These are phyloP conservation scores for Alternaria ventricosa DNA, from an alignment of 2,329 filamentous ascomycete species.

Conservation along the genomic window DNA sequence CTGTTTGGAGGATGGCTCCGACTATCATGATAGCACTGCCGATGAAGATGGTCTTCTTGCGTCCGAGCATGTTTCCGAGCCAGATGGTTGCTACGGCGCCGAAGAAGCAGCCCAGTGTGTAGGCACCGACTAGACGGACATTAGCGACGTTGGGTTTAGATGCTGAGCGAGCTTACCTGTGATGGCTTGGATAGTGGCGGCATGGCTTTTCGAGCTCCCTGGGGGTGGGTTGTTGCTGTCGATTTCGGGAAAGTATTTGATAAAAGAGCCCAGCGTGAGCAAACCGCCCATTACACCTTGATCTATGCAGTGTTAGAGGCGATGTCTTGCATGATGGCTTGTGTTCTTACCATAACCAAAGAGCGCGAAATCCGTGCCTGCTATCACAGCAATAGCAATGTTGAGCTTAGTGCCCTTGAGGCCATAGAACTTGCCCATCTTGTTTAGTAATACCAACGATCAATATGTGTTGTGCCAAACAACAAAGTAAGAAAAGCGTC, in stretches of 20 bases:
- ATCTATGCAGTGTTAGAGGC: constrained; percentile 20
- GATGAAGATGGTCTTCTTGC: constrained; percentile 65
- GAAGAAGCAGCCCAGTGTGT: constrained; percentile 54
- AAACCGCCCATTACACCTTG: constrained; percentile 67
- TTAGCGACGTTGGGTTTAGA: constrained; percentile 20
- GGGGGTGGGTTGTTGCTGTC: constrained; percentile 47
- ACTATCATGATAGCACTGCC: constrained; percentile 65
- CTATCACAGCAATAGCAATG: constrained; percentile 73
- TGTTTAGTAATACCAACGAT: neutral
- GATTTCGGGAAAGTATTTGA: constrained; percentile 52
- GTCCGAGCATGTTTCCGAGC: constrained; percentile 65
- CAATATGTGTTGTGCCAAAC: neutral
- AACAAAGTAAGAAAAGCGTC: neutral
- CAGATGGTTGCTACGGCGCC: constrained; percentile 53
- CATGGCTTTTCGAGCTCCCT: constrained; percentile 41
- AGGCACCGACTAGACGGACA: constrained; percentile 28
- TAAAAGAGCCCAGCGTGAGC: constrained; percentile 70
- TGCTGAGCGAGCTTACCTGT: constrained; percentile 30
- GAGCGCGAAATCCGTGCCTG: constrained; percentile 72
- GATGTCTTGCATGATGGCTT: too few species aligned
- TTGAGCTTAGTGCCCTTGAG: constrained; percentile 69
- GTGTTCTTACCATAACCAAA: constrained; percentile 63
- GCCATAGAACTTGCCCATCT: constrained; percentile 63
- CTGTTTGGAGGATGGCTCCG: constrained; percentile 65
- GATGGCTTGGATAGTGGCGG: constrained; percentile 53